These are phyloP conservation scores for Trichoderma simmonsii DNA, from an alignment of 2,329 filamentous ascomycete genomes.

Conservation along the genomic window DNA sequence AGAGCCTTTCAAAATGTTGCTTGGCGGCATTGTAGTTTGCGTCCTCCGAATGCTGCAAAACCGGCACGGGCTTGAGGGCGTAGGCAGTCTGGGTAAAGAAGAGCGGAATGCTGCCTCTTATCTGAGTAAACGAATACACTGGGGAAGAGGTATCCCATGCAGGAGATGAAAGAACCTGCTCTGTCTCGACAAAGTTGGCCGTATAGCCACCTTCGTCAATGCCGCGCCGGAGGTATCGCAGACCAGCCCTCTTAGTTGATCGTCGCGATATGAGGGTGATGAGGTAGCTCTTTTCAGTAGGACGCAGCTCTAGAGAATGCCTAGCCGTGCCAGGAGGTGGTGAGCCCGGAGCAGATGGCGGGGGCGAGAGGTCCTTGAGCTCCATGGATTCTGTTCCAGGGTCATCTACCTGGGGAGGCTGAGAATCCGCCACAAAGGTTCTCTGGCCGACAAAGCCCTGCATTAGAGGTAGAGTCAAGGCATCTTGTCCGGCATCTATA, in stretches of 20 bases:
- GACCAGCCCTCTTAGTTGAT: conserved; percentile 78
- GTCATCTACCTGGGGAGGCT: conserved; percentile 54
- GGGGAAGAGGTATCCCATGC: conserved; percentile 61
- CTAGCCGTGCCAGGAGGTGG: conserved; percentile 27
- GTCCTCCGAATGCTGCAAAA: conserved; percentile 74
- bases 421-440: conserved; percentile 68
- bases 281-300: conserved; percentile 60
- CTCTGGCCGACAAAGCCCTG: conserved; percentile 92
- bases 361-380: conserved; percentile 37
- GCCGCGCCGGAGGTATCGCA: conserved; percentile 86
- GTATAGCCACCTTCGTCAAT: conserved; percentile 85
- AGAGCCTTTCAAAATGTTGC: conserved; percentile 72
- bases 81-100: conserved; percentile 97
- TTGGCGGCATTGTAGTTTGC: conserved; percentile 76
- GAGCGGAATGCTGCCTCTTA: conserved; percentile 85
- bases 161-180: conserved; percentile 79
- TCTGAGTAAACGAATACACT: conserved; percentile 80
- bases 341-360: conserved; percentile 27
- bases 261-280: conserved; percentile 91
- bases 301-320: conserved; percentile 40
- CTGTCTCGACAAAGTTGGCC: conserved; percentile 91
- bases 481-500: conserved; percentile 67
- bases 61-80: conserved; percentile 82
- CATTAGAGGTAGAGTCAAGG: conserved; percentile 75
- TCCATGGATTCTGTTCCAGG: conserved; percentile 46